phyloP scores from a whole-genome alignment of 129 eudicot genomes.

The Artemisia tridentata region DNA sequence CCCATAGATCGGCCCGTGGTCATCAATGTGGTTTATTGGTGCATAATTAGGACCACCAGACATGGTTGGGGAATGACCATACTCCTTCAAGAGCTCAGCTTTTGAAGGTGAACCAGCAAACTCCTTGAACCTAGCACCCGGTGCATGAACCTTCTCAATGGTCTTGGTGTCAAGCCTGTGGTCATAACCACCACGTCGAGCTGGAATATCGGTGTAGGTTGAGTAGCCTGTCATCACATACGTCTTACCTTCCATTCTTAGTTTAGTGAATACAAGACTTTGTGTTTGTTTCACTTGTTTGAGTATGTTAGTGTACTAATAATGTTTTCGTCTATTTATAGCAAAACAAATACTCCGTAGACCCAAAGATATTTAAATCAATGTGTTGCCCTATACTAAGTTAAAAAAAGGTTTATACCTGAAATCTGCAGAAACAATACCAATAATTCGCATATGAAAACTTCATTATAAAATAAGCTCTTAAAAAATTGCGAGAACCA shows the following conservation, averaged over 20 bases:
- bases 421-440: no score
- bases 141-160: constrained; percentile 12
- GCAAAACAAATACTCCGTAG: background rate
- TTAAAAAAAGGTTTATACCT: background rate
- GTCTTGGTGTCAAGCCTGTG: constrained; percentile 18
- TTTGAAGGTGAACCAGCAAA: constrained; percentile 28
- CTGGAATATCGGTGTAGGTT: constrained; percentile 21
- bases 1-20: constrained; percentile 1
- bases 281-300: constrained; percentile 13
- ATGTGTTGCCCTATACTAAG: constrained; percentile 10
- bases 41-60: constrained; percentile 5
- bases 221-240: constrained; percentile 31
- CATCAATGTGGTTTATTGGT: constrained; percentile 6
- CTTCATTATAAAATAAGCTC: no score
- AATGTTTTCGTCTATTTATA: constrained; percentile 20
- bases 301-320: constrained; percentile 8
- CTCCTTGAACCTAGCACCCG: constrained; percentile 16
- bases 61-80: constrained; percentile 25
- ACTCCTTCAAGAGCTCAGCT: constrained; percentile 29
- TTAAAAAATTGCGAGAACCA: no score
- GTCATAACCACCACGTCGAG: constrained; percentile 8
- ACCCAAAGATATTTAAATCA: background rate
- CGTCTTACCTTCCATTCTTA: constrained; percentile 16
- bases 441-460: no score
- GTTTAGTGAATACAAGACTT: background rate